Conservation (phyloP, 169 alveolate species). For the Sarcocystis neurona region DNA sequence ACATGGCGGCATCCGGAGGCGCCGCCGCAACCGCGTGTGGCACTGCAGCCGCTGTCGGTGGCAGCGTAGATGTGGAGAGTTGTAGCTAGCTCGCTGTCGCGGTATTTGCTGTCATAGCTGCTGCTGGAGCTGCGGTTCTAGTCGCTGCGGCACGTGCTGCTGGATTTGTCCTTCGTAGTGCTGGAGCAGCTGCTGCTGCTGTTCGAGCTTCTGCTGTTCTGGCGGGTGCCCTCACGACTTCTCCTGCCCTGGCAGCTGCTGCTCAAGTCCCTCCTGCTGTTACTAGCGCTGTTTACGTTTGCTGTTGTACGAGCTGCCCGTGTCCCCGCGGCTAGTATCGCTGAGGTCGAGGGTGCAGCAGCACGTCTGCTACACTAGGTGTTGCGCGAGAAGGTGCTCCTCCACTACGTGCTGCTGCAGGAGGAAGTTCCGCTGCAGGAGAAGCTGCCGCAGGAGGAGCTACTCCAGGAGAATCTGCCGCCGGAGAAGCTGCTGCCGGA, state of each 20-base stretch:
- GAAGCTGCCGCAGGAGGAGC: constrained; percentile 34
- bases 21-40: constrained; percentile 47
- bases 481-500: constrained; percentile 16
- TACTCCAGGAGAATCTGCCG: constrained; percentile 4
- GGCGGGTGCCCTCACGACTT: too few relatives aligned
- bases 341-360: constrained; percentile 11
- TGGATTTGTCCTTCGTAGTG: neutral
- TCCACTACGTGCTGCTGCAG: constrained; percentile 42
- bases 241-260: too few relatives aligned
- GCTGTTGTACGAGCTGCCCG: constrained; percentile 29
- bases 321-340: too few relatives aligned
- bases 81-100: constrained; percentile 40
- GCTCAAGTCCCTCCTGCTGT: constrained; percentile 45
- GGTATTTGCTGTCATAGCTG: too few relatives aligned
- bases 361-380: constrained; percentile 27
- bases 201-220: constrained; percentile 41
- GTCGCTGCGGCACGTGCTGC: constrained; percentile 51
- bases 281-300: constrained; percentile 22
- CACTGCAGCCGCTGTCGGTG: constrained; percentile 31
- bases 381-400: constrained; percentile 43
- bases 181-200: constrained; percentile 26
- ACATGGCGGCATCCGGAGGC: neutral
- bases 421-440: constrained; percentile 13
- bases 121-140: constrained; percentile 44
- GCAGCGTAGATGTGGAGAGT: constrained; percentile 22